Conservation (phyloP, 257 asterid genomes). For the Solanum sitiens region DNA sequence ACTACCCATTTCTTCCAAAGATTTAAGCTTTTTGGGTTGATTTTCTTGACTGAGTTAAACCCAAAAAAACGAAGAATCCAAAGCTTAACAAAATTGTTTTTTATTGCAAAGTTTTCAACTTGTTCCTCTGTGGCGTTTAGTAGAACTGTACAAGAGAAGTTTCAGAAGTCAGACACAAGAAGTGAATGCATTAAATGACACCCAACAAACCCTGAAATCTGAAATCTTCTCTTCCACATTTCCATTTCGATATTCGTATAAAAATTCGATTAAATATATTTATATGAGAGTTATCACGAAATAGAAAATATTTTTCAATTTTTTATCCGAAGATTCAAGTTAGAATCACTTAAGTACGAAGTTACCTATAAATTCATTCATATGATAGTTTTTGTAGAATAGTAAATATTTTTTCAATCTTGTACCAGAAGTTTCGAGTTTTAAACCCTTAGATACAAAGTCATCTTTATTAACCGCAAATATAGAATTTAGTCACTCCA, state of each 20-base stretch:
- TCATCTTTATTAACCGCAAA: too few relatives aligned
- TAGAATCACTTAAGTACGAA: too few relatives aligned
- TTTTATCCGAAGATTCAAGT: too few relatives aligned
- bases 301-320: too few relatives aligned
- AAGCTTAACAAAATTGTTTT: slow-evolving; percentile 11
- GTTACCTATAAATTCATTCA: too few relatives aligned
- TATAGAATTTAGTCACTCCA: background rate
- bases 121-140: slow-evolving; percentile 8
- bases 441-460: too few relatives aligned
- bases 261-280: background rate
- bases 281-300: fast-evolving
- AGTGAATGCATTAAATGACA: slow-evolving; percentile 25
- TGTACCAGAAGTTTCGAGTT: fast-evolving
- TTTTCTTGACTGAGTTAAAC: slow-evolving; percentile 10
- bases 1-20: slow-evolving; percentile 34
- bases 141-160: slow-evolving; percentile 16
- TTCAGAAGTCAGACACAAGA: slow-evolving; percentile 28
- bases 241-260: fast-evolving
- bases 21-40: slow-evolving; percentile 22
- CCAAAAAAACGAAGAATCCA: slow-evolving; percentile 30
- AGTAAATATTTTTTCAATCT: too few relatives aligned
- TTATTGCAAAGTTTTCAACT: background rate
- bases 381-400: fast-evolving
- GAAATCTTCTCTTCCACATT: background rate
- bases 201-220: slow-evolving; percentile 27